Evolutionary conservation across 257 asterid species (phyloP).

Genomic region (Gentiana straminea): DNA sequence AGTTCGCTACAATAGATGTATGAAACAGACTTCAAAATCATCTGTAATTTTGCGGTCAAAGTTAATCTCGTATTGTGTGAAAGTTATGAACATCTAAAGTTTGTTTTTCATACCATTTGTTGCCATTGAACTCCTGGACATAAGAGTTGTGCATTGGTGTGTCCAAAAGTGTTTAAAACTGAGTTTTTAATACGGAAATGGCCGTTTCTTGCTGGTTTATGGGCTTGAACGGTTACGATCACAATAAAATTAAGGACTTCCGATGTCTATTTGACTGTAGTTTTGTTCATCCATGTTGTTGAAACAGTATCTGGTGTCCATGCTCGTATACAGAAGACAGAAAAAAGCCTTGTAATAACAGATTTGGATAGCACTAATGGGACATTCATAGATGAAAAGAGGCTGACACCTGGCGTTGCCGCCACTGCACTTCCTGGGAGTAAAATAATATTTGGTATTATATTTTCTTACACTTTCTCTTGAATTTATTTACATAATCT

Average conservation of each 20-base stretch:
- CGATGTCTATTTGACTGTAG: neutral
- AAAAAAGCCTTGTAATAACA: constrained; percentile 50
- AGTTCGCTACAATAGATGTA: no score
- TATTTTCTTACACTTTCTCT: constrained; percentile 1
- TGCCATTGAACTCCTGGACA: no score
- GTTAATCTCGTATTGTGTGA: no score
- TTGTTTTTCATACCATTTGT: no score
- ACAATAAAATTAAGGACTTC: neutral
- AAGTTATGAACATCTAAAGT: no score
- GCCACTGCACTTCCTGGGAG: constrained; percentile 63
- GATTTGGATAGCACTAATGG: constrained; percentile 96
- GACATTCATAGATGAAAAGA: constrained; percentile 58
- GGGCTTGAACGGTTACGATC: no score
- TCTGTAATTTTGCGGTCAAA: no score
- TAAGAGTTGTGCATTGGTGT: no score
- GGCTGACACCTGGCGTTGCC: constrained; percentile 68
- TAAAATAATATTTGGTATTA: constrained; percentile 58
- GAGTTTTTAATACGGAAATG: no score
- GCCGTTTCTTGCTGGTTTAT: no score
- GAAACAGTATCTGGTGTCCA: constrained; percentile 64
- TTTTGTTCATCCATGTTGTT: neutral
- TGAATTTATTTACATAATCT: neutral
- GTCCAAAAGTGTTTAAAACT: no score
- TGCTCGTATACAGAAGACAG: constrained; percentile 66
- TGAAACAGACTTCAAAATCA: no score